Base-by-base conservation (phyloP, 768 basidiomycete species). In the Pisolithus microcarpus region DNA sequence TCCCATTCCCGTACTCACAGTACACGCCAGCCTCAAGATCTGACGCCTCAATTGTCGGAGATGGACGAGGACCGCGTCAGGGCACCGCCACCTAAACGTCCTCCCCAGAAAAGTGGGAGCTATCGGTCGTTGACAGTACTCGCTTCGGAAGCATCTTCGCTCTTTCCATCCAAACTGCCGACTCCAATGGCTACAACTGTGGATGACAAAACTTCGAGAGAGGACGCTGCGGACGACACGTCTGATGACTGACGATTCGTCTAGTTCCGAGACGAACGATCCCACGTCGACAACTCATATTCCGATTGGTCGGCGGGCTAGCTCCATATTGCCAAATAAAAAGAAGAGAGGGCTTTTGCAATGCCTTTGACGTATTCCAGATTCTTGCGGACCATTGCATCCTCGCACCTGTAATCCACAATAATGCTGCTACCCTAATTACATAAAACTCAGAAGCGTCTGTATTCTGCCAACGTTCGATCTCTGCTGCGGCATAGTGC, bases 71-170 rank as follows among this genome's bases (percentile, higher is more conserved):
- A 68, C 19, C 67, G 40, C 56, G 43, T 52, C 16, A 57, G 72
- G 46, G 64, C 59, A 45, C 48, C 38, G 38, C 34, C 64, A 39
- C 56, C 53, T 44, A 58, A 53, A 30, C 37, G 30, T 9, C 36
- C 40, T 16, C 47, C 37, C 46, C 48, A 49, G 47, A 55, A 46
- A 49, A 60, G 39, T 36, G 11, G 10, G 10, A 55, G 54, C 24
- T 81, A 70, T 60, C 79, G 76, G 13, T 59, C 72, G 19, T 65
- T 87, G 49, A 78, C 80, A 8, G 77, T 82, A 52, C 73, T 86
- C 50, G 73, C 79, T 24, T 48, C 62, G 26, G 34, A 59, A 60
- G 62, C 58, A 24, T 60, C 63, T 48, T 36, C 51, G 3, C 42
- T 64, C 18, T 71, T 68, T 57, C 55, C 68, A 67, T 72, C 58